A percentile compares a stretch with the other conserved stretches of the same genome.
Conservation (phyloP, 352 stramenopile species). For the Globisporangium recalcitrans region DNA sequence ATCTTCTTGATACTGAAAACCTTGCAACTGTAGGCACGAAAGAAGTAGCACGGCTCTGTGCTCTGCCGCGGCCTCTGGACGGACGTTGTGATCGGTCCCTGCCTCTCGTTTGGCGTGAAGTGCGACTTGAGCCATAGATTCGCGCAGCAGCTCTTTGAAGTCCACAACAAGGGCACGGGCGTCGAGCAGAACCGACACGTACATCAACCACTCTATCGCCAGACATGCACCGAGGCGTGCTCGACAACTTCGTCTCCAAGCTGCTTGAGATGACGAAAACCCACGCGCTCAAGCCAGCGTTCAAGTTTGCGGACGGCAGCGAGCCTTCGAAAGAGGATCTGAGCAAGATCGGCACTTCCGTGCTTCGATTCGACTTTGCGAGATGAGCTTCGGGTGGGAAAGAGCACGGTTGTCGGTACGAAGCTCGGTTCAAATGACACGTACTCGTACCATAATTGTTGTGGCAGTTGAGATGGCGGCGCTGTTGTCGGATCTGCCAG, state of each 20-base stretch:
- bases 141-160: constrained; percentile 87
- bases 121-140: constrained; percentile 67
- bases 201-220: constrained; percentile 6
- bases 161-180: constrained; percentile 91
- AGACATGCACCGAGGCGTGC: too few species aligned
- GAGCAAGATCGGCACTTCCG: constrained; percentile 45
- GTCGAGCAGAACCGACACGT: constrained; percentile 93
- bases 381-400: background rate
- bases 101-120: constrained; percentile 87
- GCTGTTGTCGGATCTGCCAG: too few species aligned
- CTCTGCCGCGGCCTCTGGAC: constrained; percentile 87
- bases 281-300: constrained; percentile 30
- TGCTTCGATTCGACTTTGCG: constrained; percentile 48
- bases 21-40: constrained; percentile 32
- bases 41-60: constrained; percentile 72
- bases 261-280: constrained; percentile 47
- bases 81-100: constrained; percentile 90
- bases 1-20: too few species aligned
- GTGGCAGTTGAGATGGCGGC: too few species aligned
- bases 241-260: constrained; percentile 60
- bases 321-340: constrained; percentile 41
- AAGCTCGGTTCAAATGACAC: too few species aligned
- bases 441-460: too few species aligned
- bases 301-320: constrained; percentile 24
- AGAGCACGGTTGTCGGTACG: too few species aligned